Conservation (phyloP, 345 rosid species). For the Eucalyptus rudis region DNA sequence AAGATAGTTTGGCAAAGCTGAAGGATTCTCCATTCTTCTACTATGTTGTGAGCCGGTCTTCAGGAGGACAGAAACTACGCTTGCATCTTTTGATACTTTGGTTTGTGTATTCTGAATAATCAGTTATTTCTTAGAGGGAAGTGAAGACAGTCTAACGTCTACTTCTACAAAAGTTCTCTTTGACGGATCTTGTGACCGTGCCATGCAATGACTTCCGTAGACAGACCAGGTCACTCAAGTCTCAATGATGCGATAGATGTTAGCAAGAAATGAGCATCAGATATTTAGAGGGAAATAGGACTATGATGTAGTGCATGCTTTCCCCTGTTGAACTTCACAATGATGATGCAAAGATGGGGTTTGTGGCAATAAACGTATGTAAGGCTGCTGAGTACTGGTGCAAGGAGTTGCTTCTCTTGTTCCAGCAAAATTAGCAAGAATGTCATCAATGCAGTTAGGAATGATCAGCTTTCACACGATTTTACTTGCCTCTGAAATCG, state of each 20-base stretch:
- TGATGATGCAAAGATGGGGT: neutral
- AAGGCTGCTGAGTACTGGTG: neutral
- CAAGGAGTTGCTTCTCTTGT: neutral
- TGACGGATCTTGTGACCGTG: neutral
- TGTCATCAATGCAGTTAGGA: neutral
- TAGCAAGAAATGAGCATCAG: neutral
- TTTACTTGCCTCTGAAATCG: neutral
- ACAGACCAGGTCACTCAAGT: neutral
- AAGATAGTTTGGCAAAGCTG: neutral
- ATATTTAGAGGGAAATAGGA: neutral
- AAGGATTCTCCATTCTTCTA: neutral
- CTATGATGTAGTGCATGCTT: neutral
- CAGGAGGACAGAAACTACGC: neutral
- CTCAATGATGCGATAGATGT: neutral
- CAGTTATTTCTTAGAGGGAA: neutral
- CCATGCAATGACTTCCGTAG: neutral
- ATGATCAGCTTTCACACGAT: neutral
- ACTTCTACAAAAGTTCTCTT: neutral
- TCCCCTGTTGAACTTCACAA: neutral
- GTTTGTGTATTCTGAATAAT: neutral
- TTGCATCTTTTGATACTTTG: neutral
- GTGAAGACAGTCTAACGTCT: neutral
- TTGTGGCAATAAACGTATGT: neutral
- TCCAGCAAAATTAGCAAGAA: neutral
- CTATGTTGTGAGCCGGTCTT: neutral